phyloP scores from a whole-genome alignment of 441 rosid genomes.

The Iberis amara region DNA sequence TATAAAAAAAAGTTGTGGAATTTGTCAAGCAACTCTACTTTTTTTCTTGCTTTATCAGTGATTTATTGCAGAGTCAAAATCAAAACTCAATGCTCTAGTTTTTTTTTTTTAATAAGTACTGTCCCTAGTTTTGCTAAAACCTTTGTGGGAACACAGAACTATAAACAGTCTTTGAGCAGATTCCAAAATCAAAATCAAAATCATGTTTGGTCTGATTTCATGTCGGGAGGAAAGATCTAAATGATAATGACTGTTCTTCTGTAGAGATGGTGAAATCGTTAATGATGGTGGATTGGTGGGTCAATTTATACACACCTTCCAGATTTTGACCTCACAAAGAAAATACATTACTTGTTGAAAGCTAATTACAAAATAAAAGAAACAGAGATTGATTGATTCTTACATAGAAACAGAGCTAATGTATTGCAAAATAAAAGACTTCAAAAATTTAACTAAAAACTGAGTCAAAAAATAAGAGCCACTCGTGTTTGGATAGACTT shows the following conservation, averaged over 20 bases:
- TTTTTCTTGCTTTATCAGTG: no score
- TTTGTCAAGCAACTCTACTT: no score
- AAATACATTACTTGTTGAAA: neutral
- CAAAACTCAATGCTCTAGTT: neutral
- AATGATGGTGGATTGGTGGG: conserved; percentile 32
- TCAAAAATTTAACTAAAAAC: no score
- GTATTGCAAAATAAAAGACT: neutral
- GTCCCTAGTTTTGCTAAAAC: conserved; percentile 23
- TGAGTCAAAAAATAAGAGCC: conserved; percentile 20
- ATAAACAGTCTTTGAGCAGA: conserved; percentile 26
- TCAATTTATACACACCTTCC: conserved; percentile 16
- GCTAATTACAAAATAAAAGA: neutral
- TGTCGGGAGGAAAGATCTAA: conserved; percentile 29
- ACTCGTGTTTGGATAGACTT: conserved; percentile 29
- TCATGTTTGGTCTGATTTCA: conserved; percentile 31
- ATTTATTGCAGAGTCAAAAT: no score
- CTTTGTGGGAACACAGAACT: conserved; percentile 28
- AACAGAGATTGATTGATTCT: neutral
- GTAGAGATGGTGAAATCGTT: conserved; percentile 28
- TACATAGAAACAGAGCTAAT: conserved; percentile 24
- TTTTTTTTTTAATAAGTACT: neutral
- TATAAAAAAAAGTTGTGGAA: no score
- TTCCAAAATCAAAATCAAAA: conserved; percentile 10
- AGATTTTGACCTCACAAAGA: conserved; percentile 20
- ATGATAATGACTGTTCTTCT: conserved; percentile 29